phyloP scores from a whole-genome alignment of 305 asterid species.

The Solanum hybrid region DNA sequence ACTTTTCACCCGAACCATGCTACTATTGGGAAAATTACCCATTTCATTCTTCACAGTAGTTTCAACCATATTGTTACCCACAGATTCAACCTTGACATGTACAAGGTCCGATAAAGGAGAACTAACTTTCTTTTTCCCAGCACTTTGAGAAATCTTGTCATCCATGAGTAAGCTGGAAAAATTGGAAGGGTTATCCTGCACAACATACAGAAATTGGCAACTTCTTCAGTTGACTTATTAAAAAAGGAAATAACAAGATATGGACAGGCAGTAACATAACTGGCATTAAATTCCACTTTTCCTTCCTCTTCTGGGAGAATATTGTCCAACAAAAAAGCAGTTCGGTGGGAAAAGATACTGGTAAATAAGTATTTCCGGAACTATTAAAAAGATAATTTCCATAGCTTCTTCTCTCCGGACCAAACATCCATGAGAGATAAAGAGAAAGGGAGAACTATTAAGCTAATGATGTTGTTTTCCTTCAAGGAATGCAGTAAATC shows the following conservation, averaged over 20 bases:
- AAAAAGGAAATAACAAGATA: background rate
- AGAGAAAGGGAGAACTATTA: background rate
- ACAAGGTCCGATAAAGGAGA: constrained; percentile 4
- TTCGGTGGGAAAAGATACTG: background rate
- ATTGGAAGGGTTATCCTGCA: constrained; percentile 2
- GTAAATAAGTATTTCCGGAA: background rate
- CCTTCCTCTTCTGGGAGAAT: background rate
- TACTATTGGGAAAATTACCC: constrained; percentile 18
- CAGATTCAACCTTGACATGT: constrained; percentile 37
- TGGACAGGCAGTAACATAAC: background rate
- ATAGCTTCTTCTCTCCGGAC: background rate
- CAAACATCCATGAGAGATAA: background rate
- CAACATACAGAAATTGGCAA: background rate
- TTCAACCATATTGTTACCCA: constrained; percentile 17
- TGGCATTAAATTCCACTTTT: background rate
- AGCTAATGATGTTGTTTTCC: background rate
- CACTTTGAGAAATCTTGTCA: constrained; percentile 5
- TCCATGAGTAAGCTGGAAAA: constrained; percentile 4
- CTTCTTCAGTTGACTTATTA: background rate
- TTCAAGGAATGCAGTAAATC: background rate
- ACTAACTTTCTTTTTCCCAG: constrained; percentile 15
- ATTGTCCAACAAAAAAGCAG: background rate
- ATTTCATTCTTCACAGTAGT: constrained; percentile 12
- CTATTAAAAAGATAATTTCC: background rate
- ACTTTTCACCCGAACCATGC: constrained; percentile 28